Base-by-base conservation (phyloP, 768 basidiomycete species). In the Podaxis rugospora region DNA sequence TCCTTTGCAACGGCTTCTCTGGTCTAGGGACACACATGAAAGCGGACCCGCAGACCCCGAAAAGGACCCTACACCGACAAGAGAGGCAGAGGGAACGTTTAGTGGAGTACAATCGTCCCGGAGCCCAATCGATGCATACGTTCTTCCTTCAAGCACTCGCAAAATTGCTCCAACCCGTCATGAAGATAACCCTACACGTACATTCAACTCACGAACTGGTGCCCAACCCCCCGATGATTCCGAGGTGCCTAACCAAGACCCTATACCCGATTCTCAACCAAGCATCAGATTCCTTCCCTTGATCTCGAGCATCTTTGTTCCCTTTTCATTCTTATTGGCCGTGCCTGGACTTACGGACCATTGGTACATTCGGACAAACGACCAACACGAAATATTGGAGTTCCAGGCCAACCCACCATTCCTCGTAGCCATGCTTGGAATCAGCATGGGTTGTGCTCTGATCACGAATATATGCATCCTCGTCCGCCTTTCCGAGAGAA, bases 291-390 rank as follows among this genome's bases (percentile, higher is more conserved):
- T 75, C 55, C 72, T 84, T 4, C 89, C 89, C 0, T 85, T 91
- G 44, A 59, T 90, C 7, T 84, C 89, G 13, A 88, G 87, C 18
- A 76, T 88, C 42, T 69, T 86, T 62, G 83, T 90, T 39, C 88
- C 90, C 0, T 91, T 94, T 66, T 83, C 87, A 16, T 89, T 93
- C 52, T 78, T 94, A n/a, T 77, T 93, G 32, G 88, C 89, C 66
- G 90, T 94, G 28, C 92, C 92, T 0, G 88, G 88, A 14, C 72
- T 93, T 10, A 93, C 90, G 1, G 86, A 85, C 61, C 79, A 81
- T 55, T 90, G 89, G 90, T 90, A 86, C 63, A 80, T 88, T 59
- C 80, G 79, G 5, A 90, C 83, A 0, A 72, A 76, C 32, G 69
- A 75, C 18, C 73, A 81, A 61, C 44, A 77, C 25, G 70, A 74